These are phyloP conservation scores for Yamadazyma pseudoaaseri DNA, from an alignment of 1,139 yeast species.

Conservation along the genomic window DNA sequence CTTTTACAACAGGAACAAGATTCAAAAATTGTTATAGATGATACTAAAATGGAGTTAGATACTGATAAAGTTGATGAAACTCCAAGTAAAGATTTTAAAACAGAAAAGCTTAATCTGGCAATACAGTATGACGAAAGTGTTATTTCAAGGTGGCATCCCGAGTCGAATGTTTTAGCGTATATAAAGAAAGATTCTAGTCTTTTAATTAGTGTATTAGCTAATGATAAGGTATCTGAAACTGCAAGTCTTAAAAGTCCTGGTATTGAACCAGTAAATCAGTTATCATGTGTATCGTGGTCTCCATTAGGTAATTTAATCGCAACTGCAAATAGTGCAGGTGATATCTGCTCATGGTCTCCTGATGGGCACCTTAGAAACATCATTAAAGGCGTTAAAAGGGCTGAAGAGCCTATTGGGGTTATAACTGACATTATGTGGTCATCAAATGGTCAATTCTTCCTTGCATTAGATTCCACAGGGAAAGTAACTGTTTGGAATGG, in stretches of 20 bases:
- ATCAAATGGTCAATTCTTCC: slow-evolving; percentile 32
- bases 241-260: slow-evolving; percentile 36
- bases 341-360: slow-evolving; percentile 65
- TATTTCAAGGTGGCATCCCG: slow-evolving; percentile 42
- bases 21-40: slow-evolving; percentile 1
- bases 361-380: slow-evolving; percentile 66
- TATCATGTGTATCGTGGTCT: slow-evolving; percentile 59
- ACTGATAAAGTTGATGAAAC: slow-evolving; percentile 5
- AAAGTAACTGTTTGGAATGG: slow-evolving; percentile 43
- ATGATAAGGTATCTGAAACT: slow-evolving; percentile 30
- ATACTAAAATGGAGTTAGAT: slow-evolving; percentile 7
- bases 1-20: slow-evolving; percentile 24
- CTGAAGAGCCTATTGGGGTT: slow-evolving; percentile 10
- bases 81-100: slow-evolving; percentile 15
- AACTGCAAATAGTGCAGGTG: slow-evolving; percentile 64
- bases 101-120: slow-evolving; percentile 21
- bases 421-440: slow-evolving; percentile 35
- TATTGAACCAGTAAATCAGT: slow-evolving; percentile 17
- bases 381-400: slow-evolving; percentile 20
- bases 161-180: slow-evolving; percentile 36
- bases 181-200: slow-evolving; percentile 37
- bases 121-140: slow-evolving; percentile 28
- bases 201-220: slow-evolving; percentile 32
- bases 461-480: slow-evolving; percentile 31
- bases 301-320: slow-evolving; percentile 56